Evolutionary conservation across 2,329 filamentous ascomycete species (phyloP).

Genomic region (Colletotrichum cordylinicola): DNA sequence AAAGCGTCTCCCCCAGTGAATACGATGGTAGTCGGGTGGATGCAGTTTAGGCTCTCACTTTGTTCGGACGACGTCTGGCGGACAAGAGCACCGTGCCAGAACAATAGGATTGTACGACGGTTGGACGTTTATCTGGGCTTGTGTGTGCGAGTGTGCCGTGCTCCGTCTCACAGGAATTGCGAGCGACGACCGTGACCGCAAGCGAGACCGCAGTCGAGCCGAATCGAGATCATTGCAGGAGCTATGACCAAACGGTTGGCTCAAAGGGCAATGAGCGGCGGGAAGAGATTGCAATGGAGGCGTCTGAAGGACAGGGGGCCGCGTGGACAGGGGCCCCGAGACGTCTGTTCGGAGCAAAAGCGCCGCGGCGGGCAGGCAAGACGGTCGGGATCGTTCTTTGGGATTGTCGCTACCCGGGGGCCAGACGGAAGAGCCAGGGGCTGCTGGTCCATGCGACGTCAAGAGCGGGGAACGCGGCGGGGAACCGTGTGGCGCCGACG

Average conservation of each 20-base stretch:
- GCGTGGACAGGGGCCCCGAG: conserved; percentile 1
- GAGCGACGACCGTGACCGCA: neutral
- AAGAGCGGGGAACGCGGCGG: neutral
- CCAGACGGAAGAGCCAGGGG: neutral
- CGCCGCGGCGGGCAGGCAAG: neutral
- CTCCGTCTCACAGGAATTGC: neutral
- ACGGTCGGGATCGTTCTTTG: neutral
- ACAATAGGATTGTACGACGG: conserved; percentile 9
- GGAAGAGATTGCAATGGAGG: neutral
- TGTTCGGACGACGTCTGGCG: conserved; percentile 13
- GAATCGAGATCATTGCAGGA: neutral
- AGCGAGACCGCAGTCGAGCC: neutral
- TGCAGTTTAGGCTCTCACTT: neutral
- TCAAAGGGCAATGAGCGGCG: neutral
- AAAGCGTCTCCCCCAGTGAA: neutral
- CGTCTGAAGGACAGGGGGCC: neutral
- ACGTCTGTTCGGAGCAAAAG: conserved; percentile 4
- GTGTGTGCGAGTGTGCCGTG: neutral
- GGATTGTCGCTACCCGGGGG: neutral
- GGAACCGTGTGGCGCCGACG: conserved; percentile 12
- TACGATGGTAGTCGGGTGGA: conserved; percentile 6
- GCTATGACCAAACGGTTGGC: neutral
- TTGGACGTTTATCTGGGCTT: neutral
- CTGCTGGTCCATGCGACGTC: conserved; percentile 1
- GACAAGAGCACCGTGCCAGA: neutral